phyloP scores from a whole-genome alignment of 169 alveolate species.

The Plasmodium malariae region DNA sequence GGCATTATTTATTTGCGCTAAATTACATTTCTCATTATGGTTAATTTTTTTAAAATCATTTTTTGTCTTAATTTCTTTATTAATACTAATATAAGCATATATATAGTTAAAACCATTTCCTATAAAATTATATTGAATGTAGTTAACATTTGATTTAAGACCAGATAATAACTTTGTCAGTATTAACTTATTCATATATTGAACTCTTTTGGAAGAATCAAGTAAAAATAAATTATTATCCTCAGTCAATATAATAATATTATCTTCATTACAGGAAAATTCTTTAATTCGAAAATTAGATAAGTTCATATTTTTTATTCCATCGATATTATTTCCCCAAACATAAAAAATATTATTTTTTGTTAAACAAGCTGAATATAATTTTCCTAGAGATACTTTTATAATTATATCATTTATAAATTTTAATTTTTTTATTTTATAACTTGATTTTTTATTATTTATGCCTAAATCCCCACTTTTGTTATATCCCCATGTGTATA shows the following conservation, averaged over 20 bases:
- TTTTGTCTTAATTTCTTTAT: conserved; percentile 19
- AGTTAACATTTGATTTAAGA: conserved; percentile 15
- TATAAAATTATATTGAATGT: conserved; percentile 36
- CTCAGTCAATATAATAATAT: conserved; percentile 63
- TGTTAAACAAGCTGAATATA: conserved; percentile 76
- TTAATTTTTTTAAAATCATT: background rate
- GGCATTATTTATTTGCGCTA: background rate
- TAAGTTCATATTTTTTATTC: conserved; percentile 28
- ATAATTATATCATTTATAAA: conserved; percentile 17
- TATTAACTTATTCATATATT: conserved; percentile 35
- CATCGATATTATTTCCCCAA: conserved; percentile 62
- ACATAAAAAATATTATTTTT: conserved; percentile 42
- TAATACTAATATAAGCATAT: conserved; percentile 30
- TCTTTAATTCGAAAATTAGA: conserved; percentile 21
- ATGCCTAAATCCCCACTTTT: conserved; percentile 41
- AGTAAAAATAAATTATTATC: conserved; percentile 40
- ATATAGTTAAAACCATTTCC: conserved; percentile 59
- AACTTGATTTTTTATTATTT: conserved; percentile 25
- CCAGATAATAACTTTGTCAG: conserved; percentile 10
- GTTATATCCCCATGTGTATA: conserved; percentile 70
- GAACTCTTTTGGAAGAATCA: conserved; percentile 24
- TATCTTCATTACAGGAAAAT: conserved; percentile 63
- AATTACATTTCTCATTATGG: background rate
- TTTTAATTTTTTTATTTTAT: conserved; percentile 30
- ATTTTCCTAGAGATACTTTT: conserved; percentile 55